Evolutionary conservation across 345 rosid genomes (phyloP).

Genomic region (Bruguiera sexangula): DNA sequence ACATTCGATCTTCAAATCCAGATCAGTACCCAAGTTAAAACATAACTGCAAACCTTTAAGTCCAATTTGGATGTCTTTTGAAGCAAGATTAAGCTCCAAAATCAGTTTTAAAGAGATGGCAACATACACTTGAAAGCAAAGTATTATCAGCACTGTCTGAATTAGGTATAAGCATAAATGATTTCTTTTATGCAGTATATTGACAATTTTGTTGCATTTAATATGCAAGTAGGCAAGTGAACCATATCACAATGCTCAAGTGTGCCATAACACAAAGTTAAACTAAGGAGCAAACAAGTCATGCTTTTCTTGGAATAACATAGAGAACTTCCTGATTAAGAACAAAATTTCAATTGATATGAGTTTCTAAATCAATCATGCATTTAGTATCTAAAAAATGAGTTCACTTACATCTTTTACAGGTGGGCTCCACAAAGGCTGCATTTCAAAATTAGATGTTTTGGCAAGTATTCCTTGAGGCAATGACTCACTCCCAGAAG

Average conservation of each 20-base stretch:
- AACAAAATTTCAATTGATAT: neutral
- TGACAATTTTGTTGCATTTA: neutral
- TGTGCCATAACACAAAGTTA: neutral
- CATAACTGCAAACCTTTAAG: neutral
- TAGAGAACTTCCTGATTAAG: neutral
- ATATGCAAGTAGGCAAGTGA: neutral
- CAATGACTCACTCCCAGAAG: conserved; percentile 54
- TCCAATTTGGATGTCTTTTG: neutral
- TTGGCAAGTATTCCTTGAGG: conserved; percentile 60
- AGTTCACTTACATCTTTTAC: conserved; percentile 35
- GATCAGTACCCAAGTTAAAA: too few species aligned
- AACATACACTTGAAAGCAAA: neutral
- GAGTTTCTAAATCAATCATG: neutral
- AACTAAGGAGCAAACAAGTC: neutral
- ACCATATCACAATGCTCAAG: neutral
- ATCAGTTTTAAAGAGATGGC: neutral
- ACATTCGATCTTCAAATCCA: too few species aligned
- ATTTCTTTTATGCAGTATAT: neutral
- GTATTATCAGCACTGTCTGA: neutral
- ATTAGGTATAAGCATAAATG: neutral
- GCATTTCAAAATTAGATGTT: conserved; percentile 60
- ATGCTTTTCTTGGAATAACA: neutral
- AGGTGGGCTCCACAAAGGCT: conserved; percentile 50
- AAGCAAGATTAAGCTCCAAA: neutral
- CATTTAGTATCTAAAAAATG: neutral